Evolutionary conservation across 768 basidiomycete genomes (phyloP), one percentile per base, ranked within the genome.

Genomic region (Lentinula guzmanii): DNA sequence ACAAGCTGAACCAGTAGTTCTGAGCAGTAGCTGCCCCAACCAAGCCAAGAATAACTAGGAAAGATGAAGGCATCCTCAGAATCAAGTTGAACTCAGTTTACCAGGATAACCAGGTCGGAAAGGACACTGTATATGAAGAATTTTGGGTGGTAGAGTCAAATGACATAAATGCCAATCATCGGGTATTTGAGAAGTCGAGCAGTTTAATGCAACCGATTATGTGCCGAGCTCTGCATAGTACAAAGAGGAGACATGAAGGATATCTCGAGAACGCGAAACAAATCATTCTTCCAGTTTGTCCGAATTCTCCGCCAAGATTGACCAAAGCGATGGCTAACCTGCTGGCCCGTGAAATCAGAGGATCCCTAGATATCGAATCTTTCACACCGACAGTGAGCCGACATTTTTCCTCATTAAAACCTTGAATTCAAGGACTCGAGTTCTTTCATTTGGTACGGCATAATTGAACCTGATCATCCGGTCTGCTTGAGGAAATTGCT

Each of bases 1-100:
- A 84, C 82, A 84, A 85, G 69, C 79, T 81, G 67, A 85, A 86
- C 83, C 83, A 85, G 68, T 76, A 83, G 62, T 79, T 80, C 1
- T 48, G 31, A 45, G 42, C 45, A 5, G 42, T 4, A n/a, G 42
- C 42, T n/a, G 56, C 13, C 9, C 42, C 45, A 11, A 21, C 24
- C 15, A 48, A 34, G 10, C 28, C 31, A 46, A 48, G 41, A 33
- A 45, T 11, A 24, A 24, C 39, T 28, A 48, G 56, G 24, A 24
- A 33, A 45, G n/a, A 45, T n/a, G 56, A 42, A 33, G 16, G 13
- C 56, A 48, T 58, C n/a, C 28, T 52, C 13, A 4, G 5, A 52
- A 7, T 28, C 15, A n/a, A 54, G 53, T 41, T 37, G 15, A 5
- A 6, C 53, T 18, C 6, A 5, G 16, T 28, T 28, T 3, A 28